Evolutionary conservation across 2,329 filamentous ascomycete species (phyloP).

Genomic region (Lachnellula suecica): DNA sequence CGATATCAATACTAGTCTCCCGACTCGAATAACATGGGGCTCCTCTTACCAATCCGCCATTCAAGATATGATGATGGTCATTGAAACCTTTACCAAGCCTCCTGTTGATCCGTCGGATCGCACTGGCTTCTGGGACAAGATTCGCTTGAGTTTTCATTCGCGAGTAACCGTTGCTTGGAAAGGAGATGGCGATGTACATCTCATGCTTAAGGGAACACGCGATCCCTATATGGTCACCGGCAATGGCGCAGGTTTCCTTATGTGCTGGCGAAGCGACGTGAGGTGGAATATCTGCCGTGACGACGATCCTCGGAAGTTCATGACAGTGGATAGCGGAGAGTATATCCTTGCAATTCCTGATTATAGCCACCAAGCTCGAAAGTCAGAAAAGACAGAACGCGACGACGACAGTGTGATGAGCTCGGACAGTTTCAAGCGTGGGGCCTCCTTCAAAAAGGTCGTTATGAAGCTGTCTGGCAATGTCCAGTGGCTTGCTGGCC

Average conservation of each 20-base stretch:
- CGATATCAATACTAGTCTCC: slow-evolving; percentile 88
- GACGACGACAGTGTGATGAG: slow-evolving; percentile 55
- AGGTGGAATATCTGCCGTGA: slow-evolving; percentile 81
- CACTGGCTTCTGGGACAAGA: slow-evolving; percentile 99
- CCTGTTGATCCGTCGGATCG: slow-evolving; percentile 90
- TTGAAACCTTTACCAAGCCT: slow-evolving; percentile 96
- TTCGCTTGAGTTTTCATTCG: slow-evolving; percentile 90
- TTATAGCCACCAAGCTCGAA: slow-evolving; percentile 80
- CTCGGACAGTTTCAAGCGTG: slow-evolving; percentile 62
- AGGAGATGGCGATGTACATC: slow-evolving; percentile 91
- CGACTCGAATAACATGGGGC: slow-evolving; percentile 94
- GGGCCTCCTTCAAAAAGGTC: slow-evolving; percentile 94
- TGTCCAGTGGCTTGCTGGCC: slow-evolving; percentile 86
- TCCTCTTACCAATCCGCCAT: slow-evolving; percentile 97
- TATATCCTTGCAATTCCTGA: slow-evolving; percentile 94
- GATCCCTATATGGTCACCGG: slow-evolving; percentile 94
- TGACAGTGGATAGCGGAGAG: slow-evolving; percentile 93
- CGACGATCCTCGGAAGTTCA: slow-evolving; percentile 87
- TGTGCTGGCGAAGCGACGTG: slow-evolving; percentile 98
- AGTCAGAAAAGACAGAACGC: slow-evolving; percentile 46
- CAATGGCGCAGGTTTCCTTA: slow-evolving; percentile 89
- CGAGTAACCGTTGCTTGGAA: slow-evolving; percentile 88
- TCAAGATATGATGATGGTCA: slow-evolving; percentile 99
- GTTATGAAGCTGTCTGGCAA: slow-evolving; percentile 98
- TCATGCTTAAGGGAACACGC: slow-evolving; percentile 85